A percentile compares a stretch with the other conserved stretches of the same genome.
These are phyloP conservation scores for Morella rubra DNA, from an alignment of 306 rosid genomes.

Conservation along the genomic window DNA sequence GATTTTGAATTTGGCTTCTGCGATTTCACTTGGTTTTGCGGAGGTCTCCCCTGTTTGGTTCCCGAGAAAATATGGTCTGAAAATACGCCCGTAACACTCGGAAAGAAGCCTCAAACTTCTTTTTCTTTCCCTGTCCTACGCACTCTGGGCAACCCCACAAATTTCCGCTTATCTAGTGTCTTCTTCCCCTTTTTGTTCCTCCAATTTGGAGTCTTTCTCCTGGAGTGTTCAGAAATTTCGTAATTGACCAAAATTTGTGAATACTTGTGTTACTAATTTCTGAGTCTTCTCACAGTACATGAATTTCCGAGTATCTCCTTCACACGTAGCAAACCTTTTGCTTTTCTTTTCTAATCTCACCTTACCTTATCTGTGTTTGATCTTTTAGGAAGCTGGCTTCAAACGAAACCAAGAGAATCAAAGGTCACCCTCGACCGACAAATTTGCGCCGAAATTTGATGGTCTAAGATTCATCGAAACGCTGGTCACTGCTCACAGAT, in stretches of 20 bases:
- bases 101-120: background rate
- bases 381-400: slow-evolving; percentile 28
- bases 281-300: background rate
- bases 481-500: slow-evolving; percentile 50
- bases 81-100: too few relatives aligned
- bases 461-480: slow-evolving; percentile 61
- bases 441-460: slow-evolving; percentile 49
- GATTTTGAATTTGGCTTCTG: background rate
- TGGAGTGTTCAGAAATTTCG: background rate
- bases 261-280: background rate
- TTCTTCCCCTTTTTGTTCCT: too few relatives aligned
- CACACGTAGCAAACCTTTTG: too few relatives aligned
- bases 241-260: background rate
- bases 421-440: slow-evolving; percentile 24
- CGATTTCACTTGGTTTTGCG: background rate
- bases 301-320: background rate
- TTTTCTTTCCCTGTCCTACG: background rate
- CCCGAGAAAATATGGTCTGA: slow-evolving; percentile 11
- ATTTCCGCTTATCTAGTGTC: background rate
- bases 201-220: background rate
- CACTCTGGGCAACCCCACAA: background rate
- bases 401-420: slow-evolving; percentile 22
- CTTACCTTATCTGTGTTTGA: background rate
- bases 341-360: background rate
- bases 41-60: slow-evolving; percentile 16